Evolutionary conservation across 2,329 filamentous ascomycete species (phyloP).

Genomic region (Penicillium sp.): DNA sequence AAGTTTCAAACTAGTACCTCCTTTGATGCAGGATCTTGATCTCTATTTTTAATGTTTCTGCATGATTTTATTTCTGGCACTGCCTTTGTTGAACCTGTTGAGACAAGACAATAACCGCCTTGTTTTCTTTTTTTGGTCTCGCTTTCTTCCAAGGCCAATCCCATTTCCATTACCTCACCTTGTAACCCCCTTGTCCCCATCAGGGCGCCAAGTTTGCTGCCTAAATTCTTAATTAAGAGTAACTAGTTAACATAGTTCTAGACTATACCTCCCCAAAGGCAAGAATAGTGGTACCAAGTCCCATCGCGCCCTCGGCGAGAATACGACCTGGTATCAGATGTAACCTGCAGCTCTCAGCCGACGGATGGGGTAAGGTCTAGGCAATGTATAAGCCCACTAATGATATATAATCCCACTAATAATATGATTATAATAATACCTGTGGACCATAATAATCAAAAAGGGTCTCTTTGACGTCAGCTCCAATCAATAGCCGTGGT

Average conservation of each 20-base stretch:
- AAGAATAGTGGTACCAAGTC: neutral
- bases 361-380: slow-evolving; percentile 6
- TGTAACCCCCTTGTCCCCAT: neutral
- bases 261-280: neutral
- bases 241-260: neutral
- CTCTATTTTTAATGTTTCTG: slow-evolving; percentile 21
- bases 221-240: neutral
- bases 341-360: slow-evolving; percentile 4
- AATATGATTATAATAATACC: neutral
- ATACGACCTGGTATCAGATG: slow-evolving; percentile 10
- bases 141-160: neutral
- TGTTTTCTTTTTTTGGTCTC: neutral
- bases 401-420: neutral
- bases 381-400: neutral
- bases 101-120: slow-evolving; percentile 10
- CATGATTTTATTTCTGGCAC: neutral
- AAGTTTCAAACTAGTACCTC: slow-evolving; percentile 18
- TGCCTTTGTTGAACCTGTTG: slow-evolving; percentile 1
- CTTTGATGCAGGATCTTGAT: slow-evolving; percentile 1
- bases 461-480: slow-evolving; percentile 6
- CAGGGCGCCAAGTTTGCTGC: neutral
- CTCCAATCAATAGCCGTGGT: slow-evolving; percentile 11
- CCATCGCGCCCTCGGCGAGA: slow-evolving; percentile 1
- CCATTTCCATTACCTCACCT: neutral
- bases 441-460: neutral